These are phyloP conservation scores for Arthrobotrys sphaeroides DNA, from an alignment of 2,329 filamentous ascomycete genomes.

Conservation along the genomic window DNA sequence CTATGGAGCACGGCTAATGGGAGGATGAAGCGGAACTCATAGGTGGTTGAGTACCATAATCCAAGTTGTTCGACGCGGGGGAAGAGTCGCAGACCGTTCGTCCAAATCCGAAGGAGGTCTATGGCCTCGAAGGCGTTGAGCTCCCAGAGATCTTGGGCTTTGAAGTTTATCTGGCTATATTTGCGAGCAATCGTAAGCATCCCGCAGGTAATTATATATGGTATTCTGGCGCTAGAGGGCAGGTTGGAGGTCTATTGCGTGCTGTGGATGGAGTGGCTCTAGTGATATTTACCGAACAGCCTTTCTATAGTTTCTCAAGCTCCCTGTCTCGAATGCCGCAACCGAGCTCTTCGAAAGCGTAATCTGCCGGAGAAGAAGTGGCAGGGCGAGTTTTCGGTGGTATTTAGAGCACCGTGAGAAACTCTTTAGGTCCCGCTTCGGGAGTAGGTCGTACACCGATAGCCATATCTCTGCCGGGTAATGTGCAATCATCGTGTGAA, in stretches of 20 bases:
- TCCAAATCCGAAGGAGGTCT: slow-evolving; percentile 8
- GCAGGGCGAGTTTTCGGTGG: slow-evolving; percentile 3
- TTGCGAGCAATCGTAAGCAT: neutral
- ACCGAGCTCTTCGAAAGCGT: slow-evolving; percentile 7
- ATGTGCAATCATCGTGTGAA: neutral
- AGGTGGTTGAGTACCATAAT: slow-evolving; percentile 12
- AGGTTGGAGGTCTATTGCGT: neutral
- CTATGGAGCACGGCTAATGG: slow-evolving; percentile 1
- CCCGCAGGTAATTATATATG: neutral
- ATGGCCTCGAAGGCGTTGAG: slow-evolving; percentile 9
- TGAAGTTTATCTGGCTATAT: slow-evolving; percentile 7
- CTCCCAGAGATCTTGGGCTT: slow-evolving; percentile 4
- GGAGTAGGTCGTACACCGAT: slow-evolving; percentile 1
- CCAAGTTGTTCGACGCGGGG: slow-evolving; percentile 7
- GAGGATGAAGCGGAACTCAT: slow-evolving; percentile 9
- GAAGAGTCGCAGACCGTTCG: slow-evolving; percentile 3
- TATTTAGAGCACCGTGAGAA: slow-evolving; percentile 8
- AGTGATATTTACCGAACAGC: slow-evolving; percentile 13
- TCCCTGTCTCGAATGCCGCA: slow-evolving; percentile 11
- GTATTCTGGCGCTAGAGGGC: neutral
- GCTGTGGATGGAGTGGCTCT: neutral
- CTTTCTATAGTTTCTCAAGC: slow-evolving; percentile 2
- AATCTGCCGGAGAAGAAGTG: slow-evolving; percentile 8
- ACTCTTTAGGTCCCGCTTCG: neutral
- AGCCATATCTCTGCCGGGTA: slow-evolving; percentile 11